Evolutionary conservation across 352 stramenopile species (phyloP).

Genomic region (Globisporangium carolinianum): DNA sequence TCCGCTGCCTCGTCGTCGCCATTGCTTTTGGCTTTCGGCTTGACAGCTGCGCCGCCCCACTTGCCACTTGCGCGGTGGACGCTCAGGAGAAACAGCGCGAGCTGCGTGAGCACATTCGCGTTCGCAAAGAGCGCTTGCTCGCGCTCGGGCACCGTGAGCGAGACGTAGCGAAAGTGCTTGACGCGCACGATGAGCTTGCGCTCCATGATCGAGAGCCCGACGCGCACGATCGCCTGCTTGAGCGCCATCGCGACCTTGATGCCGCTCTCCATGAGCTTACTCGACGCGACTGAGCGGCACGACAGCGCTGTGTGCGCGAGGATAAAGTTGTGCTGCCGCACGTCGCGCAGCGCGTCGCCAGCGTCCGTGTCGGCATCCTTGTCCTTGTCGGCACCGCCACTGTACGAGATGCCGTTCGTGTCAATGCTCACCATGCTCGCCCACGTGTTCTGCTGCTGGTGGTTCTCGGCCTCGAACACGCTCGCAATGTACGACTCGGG

Average conservation of each 20-base stretch:
- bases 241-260: slow-evolving; percentile 94
- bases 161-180: slow-evolving; percentile 97
- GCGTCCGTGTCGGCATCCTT: slow-evolving; percentile 16
- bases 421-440: slow-evolving; percentile 37
- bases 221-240: slow-evolving; percentile 91
- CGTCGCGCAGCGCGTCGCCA: slow-evolving; percentile 32
- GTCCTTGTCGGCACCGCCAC: slow-evolving; percentile 1
- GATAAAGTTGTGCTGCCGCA: slow-evolving; percentile 79
- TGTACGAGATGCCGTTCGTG: slow-evolving; percentile 20
- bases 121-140: slow-evolving; percentile 91
- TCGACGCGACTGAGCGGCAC: slow-evolving; percentile 60
- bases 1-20: slow-evolving; percentile 14
- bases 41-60: slow-evolving; percentile 62
- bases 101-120: slow-evolving; percentile 89
- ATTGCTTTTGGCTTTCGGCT: slow-evolving; percentile 18
- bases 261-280: slow-evolving; percentile 86
- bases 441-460: slow-evolving; percentile 40
- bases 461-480: slow-evolving; percentile 61
- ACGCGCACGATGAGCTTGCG: slow-evolving; percentile 92
- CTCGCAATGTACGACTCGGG: slow-evolving; percentile 57
- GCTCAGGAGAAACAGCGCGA: slow-evolving; percentile 93
- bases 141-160: slow-evolving; percentile 80
- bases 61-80: slow-evolving; percentile 94
- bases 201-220: slow-evolving; percentile 93
- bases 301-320: slow-evolving; percentile 64